Evolutionary conservation across 345 rosid genomes (phyloP).

Genomic region (Populus davidiana): DNA sequence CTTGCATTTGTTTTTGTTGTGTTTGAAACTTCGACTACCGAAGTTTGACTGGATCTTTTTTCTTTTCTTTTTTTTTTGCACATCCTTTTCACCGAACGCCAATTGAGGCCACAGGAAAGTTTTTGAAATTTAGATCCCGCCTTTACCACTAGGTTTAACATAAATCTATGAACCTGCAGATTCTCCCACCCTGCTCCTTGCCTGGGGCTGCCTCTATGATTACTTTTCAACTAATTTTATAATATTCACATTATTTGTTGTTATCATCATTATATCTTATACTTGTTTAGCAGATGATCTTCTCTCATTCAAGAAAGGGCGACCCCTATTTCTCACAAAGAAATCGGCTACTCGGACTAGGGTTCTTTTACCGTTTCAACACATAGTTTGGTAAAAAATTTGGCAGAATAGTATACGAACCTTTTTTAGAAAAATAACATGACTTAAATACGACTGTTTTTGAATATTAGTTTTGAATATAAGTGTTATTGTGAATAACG

Average conservation of each 20-base stretch:
- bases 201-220: neutral
- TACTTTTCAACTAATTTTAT: neutral
- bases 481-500: no score
- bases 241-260: neutral
- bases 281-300: neutral
- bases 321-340: no score
- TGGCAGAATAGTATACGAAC: no score
- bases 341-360: no score
- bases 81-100: conserved; percentile 28
- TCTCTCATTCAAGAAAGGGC: no score
- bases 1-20: conserved; percentile 7
- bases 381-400: no score
- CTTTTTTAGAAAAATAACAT: no score
- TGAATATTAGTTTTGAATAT: no score
- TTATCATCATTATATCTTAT: neutral
- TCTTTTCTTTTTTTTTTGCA: neutral
- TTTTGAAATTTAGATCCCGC: conserved; percentile 29
- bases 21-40: conserved; percentile 26
- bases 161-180: neutral
- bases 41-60: conserved; percentile 36
- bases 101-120: conserved; percentile 22
- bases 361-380: no score
- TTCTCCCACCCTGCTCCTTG: neutral
- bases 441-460: no score
- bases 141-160: neutral